A percentile compares a stretch with the other conserved stretches of the same genome.
Evolutionary conservation across 2,329 filamentous ascomycete genomes (phyloP).

Genomic region (Simplicillium aogashimaense): DNA sequence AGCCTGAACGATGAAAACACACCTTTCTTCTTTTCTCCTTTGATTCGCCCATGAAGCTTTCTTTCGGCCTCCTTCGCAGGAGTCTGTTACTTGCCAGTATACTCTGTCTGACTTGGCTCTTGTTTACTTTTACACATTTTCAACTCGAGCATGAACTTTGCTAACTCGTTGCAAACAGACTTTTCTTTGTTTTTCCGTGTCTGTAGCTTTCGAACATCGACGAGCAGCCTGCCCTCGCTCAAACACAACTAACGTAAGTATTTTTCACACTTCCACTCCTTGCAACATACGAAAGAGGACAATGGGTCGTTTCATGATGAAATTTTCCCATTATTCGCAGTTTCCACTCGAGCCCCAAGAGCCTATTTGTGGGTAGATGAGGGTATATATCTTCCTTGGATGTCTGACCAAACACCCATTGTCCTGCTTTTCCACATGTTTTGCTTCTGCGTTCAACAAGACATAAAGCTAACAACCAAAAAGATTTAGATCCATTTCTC

Average conservation of each 20-base stretch:
- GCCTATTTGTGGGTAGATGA: slow-evolving; percentile 62
- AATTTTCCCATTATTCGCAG: slow-evolving; percentile 71
- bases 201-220: not conserved
- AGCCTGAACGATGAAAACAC: slow-evolving; percentile 61
- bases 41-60: slow-evolving; percentile 76
- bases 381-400: slow-evolving; percentile 64
- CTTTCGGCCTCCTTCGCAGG: slow-evolving; percentile 50
- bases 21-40: slow-evolving; percentile 79
- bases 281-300: not conserved
- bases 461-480: slow-evolving; percentile 13
- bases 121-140: not conserved
- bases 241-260: slow-evolving; percentile 5
- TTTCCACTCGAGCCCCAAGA: slow-evolving; percentile 73
- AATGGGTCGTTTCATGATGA: slow-evolving; percentile 46
- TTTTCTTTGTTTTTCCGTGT: slow-evolving; percentile 3
- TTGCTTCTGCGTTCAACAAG: not conserved
- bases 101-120: slow-evolving; percentile 54
- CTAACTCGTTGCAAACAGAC: slow-evolving; percentile 5
- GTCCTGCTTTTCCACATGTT: slow-evolving; percentile 7
- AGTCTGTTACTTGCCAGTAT: slow-evolving; percentile 91
- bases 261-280: slow-evolving; percentile 9
- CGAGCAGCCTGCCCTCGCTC: not conserved
- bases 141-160: slow-evolving; percentile 6
- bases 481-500: slow-evolving; percentile 2
- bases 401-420: slow-evolving; percentile 47